Evolutionary conservation across 179 eudicot species (phyloP).

Genomic region (Nepenthes alata): DNA sequence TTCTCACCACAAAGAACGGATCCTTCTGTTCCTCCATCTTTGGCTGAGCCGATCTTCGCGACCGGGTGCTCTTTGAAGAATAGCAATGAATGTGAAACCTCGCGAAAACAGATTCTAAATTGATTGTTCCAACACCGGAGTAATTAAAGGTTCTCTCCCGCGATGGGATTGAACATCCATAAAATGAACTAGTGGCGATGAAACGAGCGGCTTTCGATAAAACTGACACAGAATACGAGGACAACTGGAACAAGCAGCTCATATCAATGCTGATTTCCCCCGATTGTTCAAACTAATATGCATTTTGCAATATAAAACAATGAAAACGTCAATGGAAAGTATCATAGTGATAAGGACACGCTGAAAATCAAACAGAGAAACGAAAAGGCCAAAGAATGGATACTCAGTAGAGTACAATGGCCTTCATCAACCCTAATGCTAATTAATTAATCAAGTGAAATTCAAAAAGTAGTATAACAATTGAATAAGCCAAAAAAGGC

Average conservation of each 20-base stretch:
- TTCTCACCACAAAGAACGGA: constrained; percentile 62
- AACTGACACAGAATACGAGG: constrained; percentile 13
- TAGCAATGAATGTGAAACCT: constrained; percentile 33
- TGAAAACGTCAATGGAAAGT: too few species aligned
- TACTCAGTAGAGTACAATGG: too few species aligned
- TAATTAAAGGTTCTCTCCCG: constrained; percentile 19
- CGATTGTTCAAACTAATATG: background rate
- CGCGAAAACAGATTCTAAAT: constrained; percentile 20
- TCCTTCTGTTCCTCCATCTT: constrained; percentile 40
- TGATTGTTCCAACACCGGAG: constrained; percentile 15
- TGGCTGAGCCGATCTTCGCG: constrained; percentile 18
- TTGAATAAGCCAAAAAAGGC: too few species aligned
- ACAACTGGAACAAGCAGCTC: constrained; percentile 25
- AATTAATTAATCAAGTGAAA: too few species aligned
- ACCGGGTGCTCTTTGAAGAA: constrained; percentile 30
- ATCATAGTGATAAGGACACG: too few species aligned
- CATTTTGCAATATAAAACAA: too few species aligned
- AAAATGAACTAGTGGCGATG: constrained; percentile 11
- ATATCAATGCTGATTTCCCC: constrained; percentile 7
- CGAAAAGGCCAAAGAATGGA: too few species aligned
- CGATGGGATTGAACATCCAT: constrained; percentile 11
- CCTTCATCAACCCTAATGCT: too few species aligned
- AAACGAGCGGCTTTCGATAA: constrained; percentile 19
- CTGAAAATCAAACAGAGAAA: too few species aligned
- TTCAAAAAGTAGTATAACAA: too few species aligned